Evolutionary conservation across 2,329 filamentous ascomycete genomes (phyloP), one percentile per base, ranked within the genome.

Genomic region (Beauveria pseudobassiana): DNA sequence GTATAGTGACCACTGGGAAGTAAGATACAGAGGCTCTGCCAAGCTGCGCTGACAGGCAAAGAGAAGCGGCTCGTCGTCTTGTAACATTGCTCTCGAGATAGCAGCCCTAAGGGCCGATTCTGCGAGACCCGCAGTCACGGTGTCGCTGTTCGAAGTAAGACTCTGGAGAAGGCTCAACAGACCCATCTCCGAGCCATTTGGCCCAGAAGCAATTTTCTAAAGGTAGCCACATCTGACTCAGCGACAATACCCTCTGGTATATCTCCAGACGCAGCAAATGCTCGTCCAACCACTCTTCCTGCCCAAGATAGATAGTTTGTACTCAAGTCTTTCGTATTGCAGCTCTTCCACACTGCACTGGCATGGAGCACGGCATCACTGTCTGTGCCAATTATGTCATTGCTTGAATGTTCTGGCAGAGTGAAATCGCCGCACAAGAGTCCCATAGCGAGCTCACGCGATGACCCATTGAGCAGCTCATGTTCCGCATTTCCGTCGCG

Each of bases 251-350:
- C 83, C 42, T 78, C 72, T 18, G 86, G 83, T 6, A 91, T 81
- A 60, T 85, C 79, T 1, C 92, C 92, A 30, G 86, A 90, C 18
- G 89, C 83, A 45, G 88, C 87, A 74, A 93, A 98, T 0, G 91
- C 87, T 70, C 91, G 85, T 8, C 96, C 95, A 50, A 98, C 79
- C 2, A 93, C 88, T 64, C 88, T 84, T 3, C 90, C 93, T 50
- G 90, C 89, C 96, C 96, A 99, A 1, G 90, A 77, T 1, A 91
- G 77, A 71, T 95, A 97, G 18, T 85, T 82, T 28, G 83, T 77
- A 61, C 86, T 89, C 18, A 88, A 78, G 1, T 82, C 76, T 43
- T 82, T 78, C n/a, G 83, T 80, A 62, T 83, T 80, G 66, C 91
- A 89, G 48, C 89, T 92, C 70, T 87, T 87, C 87, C 89, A 95